These are phyloP conservation scores for Boletellus ananas DNA, from an alignment of 768 basidiomycete species.

Conservation along the genomic window DNA sequence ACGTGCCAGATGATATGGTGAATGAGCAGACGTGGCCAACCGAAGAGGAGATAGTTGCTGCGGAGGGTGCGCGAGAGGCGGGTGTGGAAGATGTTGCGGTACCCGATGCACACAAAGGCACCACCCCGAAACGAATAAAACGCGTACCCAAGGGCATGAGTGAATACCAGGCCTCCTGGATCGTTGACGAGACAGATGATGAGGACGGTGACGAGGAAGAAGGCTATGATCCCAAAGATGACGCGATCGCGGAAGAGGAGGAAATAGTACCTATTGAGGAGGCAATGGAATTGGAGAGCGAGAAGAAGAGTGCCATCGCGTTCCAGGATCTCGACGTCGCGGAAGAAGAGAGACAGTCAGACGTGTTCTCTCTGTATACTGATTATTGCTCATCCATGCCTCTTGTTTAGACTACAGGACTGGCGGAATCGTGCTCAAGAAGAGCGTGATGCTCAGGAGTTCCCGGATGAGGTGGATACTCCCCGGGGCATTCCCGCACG, in stretches of 20 bases:
- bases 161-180: constrained; percentile 97
- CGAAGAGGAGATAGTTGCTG: constrained; percentile 83
- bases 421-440: constrained; percentile 72
- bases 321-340: constrained; percentile 80
- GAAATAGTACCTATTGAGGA: constrained; percentile 60
- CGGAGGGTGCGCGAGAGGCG: constrained; percentile 15
- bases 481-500: constrained; percentile 79
- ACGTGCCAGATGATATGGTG: constrained; percentile 82
- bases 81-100: constrained; percentile 28
- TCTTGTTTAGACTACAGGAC: constrained; percentile 50
- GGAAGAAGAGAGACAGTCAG: constrained; percentile 86
- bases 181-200: constrained; percentile 76
- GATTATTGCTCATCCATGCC: neutral
- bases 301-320: constrained; percentile 47
- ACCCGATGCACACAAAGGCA: constrained; percentile 65
- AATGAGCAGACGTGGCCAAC: constrained; percentile 99
- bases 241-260: constrained; percentile 45
- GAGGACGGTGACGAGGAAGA: constrained; percentile 49
- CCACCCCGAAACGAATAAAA: constrained; percentile 77
- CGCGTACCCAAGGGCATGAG: constrained; percentile 93
- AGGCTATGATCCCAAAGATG: constrained; percentile 41
- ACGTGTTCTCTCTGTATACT: constrained; percentile 1
- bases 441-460: constrained; percentile 78
- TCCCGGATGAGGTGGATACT: constrained; percentile 96
- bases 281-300: constrained; percentile 52